Percentiles rank a stretch among this genome's conserved stretches.
Conservation (phyloP, 768 basidiomycete species). For the Pseudohyphozyma bogoriensis region DNA sequence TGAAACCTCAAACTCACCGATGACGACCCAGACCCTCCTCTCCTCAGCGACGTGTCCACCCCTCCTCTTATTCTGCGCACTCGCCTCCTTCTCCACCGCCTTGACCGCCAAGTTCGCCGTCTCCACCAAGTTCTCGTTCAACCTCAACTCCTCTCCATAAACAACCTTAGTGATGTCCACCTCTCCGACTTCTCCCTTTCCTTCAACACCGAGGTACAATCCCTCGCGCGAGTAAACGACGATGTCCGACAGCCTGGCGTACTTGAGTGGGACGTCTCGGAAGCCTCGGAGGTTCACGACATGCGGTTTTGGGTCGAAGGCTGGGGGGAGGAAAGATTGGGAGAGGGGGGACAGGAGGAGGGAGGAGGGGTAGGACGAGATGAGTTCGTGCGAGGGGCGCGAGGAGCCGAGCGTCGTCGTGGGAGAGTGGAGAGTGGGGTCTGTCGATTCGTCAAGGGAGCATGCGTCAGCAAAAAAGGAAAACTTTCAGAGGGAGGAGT, state of each 20-base stretch:
- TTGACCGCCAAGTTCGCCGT: slow-evolving; percentile 24
- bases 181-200: no score
- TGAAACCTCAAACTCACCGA: slow-evolving; percentile 43
- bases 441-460: no score
- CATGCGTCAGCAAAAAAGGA: no score
- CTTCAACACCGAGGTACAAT: no score
- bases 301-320: slow-evolving; percentile 5
- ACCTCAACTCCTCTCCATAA: no score
- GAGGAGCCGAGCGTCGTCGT: no score
- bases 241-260: slow-evolving; percentile 78
- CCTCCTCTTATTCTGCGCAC: slow-evolving; percentile 4
- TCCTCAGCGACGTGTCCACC: slow-evolving; percentile 22
- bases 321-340: slow-evolving; percentile 21
- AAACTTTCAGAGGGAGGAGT: no score
- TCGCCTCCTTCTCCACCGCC: slow-evolving; percentile 23
- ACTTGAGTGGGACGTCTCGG: slow-evolving; percentile 77
- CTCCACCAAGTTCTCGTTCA: slow-evolving; percentile 32
- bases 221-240: slow-evolving; percentile 66
- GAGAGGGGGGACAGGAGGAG: slow-evolving; percentile 30
- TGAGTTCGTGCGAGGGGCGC: no score
- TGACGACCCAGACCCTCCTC: slow-evolving; percentile 72
- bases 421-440: no score
- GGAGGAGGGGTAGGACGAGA: slow-evolving; percentile 10
- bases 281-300: slow-evolving; percentile 53
- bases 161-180: no score